Base-by-base conservation (phyloP, 768 basidiomycete species). In the Xerocomus potaroensis region DNA sequence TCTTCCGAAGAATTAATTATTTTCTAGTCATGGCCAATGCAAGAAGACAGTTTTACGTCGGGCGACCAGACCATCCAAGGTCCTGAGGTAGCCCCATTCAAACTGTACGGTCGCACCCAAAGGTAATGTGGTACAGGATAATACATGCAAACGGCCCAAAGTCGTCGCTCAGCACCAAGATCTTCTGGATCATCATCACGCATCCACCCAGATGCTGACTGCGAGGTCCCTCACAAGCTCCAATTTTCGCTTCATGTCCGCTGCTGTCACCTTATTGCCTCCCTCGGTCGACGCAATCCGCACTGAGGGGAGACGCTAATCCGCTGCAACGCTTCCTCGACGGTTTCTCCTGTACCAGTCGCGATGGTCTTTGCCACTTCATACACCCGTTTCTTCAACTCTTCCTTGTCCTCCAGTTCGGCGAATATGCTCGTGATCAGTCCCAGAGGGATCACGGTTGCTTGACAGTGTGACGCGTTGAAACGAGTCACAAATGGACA, bases 231-330 rank as follows among this genome's bases (percentile, higher is more conserved):
- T 61, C 30, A 70, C 65, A 29, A 72, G 61, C 34, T 39, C 38
- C 29, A 63, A 19, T 39, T 62, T 62, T 18, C 40, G 52, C 41
- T 59, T 58, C 57, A 74, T 68, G 41, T 73, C 70, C 3, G 66
- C 63, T 18, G 60, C 56, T 4, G 46, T 50, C n/a, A 76, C 62
- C 31, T 56, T 49, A 51, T 77, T 78, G 0, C 76, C 74, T 32
- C 75, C 74, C 2, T 67, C 57, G 48, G 74, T 74, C 6, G 66
- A 69, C 14, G 75, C 74, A 50, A 77, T 10, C 77, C 77, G 42
- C 77, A 78, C 58, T 78, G 76, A 1, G 76, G 72, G n/a, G 70
- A 71, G 47, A 78, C 66, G 38, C 66, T 64, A 23, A 78, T 65
- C 47, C 70, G 71, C 36, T 50, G 30, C 30, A 55, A 2, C 8